Evolutionary conservation across 352 stramenopile species (phyloP).

Genomic region (Phytopythium kandeliae): DNA sequence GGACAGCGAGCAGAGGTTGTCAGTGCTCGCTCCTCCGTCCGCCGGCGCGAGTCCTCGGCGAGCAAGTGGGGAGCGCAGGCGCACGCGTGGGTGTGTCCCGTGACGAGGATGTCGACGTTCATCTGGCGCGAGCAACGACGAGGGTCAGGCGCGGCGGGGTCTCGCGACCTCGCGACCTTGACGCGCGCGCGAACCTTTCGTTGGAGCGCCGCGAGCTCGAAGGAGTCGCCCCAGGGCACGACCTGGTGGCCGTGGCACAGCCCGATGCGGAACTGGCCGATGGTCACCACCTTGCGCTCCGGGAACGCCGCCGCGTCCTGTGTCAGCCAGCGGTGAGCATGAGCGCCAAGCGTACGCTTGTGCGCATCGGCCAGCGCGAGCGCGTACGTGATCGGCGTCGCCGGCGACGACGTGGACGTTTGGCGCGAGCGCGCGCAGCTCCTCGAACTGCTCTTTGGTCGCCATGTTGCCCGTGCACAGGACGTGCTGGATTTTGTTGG

Average conservation of each 20-base stretch:
- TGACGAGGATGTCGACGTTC: constrained; percentile 97
- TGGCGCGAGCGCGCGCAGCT: constrained; percentile 92
- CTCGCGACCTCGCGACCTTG: not conserved
- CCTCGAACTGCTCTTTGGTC: constrained; percentile 93
- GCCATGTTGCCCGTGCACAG: constrained; percentile 98
- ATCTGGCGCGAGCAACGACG: no score
- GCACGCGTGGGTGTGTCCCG: constrained; percentile 93
- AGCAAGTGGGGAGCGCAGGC: constrained; percentile 7
- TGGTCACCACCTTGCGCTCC: constrained; percentile 94
- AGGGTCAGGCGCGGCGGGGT: no score
- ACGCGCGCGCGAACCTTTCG: constrained; percentile 51
- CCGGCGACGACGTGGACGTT: constrained; percentile 96
- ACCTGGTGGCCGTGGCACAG: constrained; percentile 97
- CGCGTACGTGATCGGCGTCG: constrained; percentile 89
- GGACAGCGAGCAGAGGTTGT: not conserved
- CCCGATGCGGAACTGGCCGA: constrained; percentile 96
- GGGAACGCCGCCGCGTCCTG: constrained; percentile 79
- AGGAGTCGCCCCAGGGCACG: constrained; percentile 87
- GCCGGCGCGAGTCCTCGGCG: no score
- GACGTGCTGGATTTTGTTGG: constrained; percentile 98
- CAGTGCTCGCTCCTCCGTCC: no score
- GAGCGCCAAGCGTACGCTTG: no score
- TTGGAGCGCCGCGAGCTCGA: constrained; percentile 84
- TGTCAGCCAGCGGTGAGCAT: not conserved
- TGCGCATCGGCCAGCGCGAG: no score